A percentile compares a stretch with the other conserved stretches of the same genome.
phyloP scores from a whole-genome alignment of 2,329 filamentous ascomycete species.

The Paecilomyces formosus region DNA sequence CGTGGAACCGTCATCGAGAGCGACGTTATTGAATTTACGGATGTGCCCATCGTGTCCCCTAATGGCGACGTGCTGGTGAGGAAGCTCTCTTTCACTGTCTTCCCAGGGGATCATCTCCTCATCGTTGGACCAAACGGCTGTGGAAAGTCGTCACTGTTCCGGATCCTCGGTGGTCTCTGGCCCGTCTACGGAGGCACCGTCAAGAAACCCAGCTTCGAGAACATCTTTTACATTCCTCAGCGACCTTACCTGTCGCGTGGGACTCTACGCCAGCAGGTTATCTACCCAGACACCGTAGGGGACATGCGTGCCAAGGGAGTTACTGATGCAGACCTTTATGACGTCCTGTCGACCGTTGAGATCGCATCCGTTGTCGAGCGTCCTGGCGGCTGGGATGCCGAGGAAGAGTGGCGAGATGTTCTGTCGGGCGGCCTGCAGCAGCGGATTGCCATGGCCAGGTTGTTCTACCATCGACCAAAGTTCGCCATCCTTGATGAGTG shows the following conservation, averaged over 20 bases:
- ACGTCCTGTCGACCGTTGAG: slow-evolving; percentile 70
- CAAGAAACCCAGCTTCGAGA: slow-evolving; percentile 79
- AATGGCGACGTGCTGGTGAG: slow-evolving; percentile 89
- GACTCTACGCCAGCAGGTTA: slow-evolving; percentile 90
- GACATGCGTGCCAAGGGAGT: slow-evolving; percentile 81
- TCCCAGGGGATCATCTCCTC: slow-evolving; percentile 80
- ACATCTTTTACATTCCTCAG: slow-evolving; percentile 98
- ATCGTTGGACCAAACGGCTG: slow-evolving; percentile 97
- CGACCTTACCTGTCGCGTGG: slow-evolving; percentile 88
- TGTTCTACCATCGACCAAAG: slow-evolving; percentile 87
- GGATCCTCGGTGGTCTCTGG: slow-evolving; percentile 93
- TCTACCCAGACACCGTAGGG: slow-evolving; percentile 83
- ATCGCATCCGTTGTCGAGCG: slow-evolving; percentile 76
- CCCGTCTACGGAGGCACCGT: slow-evolving; percentile 94
- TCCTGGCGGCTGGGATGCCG: slow-evolving; percentile 80
- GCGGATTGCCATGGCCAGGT: slow-evolving; percentile 88
- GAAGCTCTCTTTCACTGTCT: slow-evolving; percentile 78
- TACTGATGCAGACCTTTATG: slow-evolving; percentile 70
- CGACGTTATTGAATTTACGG: slow-evolving; percentile 71
- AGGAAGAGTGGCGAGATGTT: slow-evolving; percentile 94
- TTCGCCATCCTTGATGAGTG: slow-evolving; percentile 98
- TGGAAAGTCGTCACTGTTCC: slow-evolving; percentile 92
- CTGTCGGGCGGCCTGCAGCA: slow-evolving; percentile 90
- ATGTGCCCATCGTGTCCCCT: slow-evolving; percentile 93
- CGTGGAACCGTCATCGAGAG: slow-evolving; percentile 78